Percentiles rank a stretch among this genome's conserved stretches.
Evolutionary conservation across 148 eudicot species (phyloP).

Genomic region (Diospyros lotus): DNA sequence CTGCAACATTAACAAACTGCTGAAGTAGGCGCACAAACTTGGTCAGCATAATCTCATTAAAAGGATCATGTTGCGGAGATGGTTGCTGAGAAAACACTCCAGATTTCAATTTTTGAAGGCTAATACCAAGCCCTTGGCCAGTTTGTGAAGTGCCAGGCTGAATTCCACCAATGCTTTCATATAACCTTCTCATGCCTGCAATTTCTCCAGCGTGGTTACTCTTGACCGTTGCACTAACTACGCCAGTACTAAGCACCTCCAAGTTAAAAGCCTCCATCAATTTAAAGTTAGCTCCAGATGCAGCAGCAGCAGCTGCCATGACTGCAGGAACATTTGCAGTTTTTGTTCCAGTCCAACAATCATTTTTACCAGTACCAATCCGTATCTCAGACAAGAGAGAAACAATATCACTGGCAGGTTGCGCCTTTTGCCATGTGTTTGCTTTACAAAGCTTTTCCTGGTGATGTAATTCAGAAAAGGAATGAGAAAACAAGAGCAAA

Average conservation of each 20-base stretch:
- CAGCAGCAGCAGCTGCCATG: conserved; percentile 98
- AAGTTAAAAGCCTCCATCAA: conserved; percentile 80
- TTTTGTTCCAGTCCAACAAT: conserved; percentile 78
- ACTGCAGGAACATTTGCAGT: conserved; percentile 98
- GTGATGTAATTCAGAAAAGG: conserved; percentile 6
- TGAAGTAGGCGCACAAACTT: conserved; percentile 89
- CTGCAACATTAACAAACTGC: conserved; percentile 75
- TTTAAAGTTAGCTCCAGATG: conserved; percentile 86
- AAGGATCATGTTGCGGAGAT: conserved; percentile 58
- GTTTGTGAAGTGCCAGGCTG: conserved; percentile 43
- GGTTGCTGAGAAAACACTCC: conserved; percentile 44
- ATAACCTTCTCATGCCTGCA: conserved; percentile 95
- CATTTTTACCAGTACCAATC: conserved; percentile 92
- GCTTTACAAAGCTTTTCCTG: conserved; percentile 98
- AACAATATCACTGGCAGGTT: conserved; percentile 90
- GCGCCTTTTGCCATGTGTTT: conserved; percentile 70
- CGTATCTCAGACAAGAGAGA: conserved; percentile 91
- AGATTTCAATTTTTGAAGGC: conserved; percentile 58
- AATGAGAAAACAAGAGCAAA: not conserved
- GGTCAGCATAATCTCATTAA: conserved; percentile 75
- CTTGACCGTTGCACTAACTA: conserved; percentile 91
- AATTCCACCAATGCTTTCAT: conserved; percentile 81
- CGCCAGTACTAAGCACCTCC: conserved; percentile 94
- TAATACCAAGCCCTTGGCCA: conserved; percentile 48
- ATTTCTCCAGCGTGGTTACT: conserved; percentile 98